phyloP scores from a whole-genome alignment of 768 basidiomycete species.

The Boletus huronensis region DNA sequence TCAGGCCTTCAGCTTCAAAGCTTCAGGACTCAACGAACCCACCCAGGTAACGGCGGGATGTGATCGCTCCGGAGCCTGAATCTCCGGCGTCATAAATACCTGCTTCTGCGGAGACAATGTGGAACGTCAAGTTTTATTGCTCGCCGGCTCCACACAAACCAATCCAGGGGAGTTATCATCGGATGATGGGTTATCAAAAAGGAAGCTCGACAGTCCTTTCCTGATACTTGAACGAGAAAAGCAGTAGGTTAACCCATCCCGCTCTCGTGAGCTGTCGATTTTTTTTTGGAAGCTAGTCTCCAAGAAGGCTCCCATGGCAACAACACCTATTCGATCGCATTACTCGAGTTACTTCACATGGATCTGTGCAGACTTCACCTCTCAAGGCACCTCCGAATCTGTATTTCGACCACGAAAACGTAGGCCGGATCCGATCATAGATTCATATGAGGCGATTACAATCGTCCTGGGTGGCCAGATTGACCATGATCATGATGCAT shows the following conservation, averaged over 20 bases:
- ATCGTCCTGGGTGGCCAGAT: neutral
- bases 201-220: neutral
- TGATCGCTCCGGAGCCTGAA: neutral
- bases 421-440: neutral
- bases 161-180: neutral
- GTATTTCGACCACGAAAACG: neutral
- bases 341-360: neutral
- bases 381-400: too few species aligned
- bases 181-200: neutral
- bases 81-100: neutral
- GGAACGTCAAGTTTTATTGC: neutral
- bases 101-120: constrained; percentile 1
- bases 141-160: neutral
- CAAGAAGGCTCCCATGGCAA: neutral
- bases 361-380: neutral
- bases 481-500: neutral
- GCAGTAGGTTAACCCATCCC: neutral
- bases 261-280: neutral
- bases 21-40: neutral
- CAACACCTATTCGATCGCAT: neutral
- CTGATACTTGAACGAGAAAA: neutral
- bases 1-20: too few species aligned
- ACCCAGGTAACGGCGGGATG: neutral
- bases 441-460: neutral
- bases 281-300: neutral